A percentile compares a stretch with the other conserved stretches of the same genome.
Conservation (phyloP, 2,329 filamentous ascomycete genomes). For the Aspergillus sp. region DNA sequence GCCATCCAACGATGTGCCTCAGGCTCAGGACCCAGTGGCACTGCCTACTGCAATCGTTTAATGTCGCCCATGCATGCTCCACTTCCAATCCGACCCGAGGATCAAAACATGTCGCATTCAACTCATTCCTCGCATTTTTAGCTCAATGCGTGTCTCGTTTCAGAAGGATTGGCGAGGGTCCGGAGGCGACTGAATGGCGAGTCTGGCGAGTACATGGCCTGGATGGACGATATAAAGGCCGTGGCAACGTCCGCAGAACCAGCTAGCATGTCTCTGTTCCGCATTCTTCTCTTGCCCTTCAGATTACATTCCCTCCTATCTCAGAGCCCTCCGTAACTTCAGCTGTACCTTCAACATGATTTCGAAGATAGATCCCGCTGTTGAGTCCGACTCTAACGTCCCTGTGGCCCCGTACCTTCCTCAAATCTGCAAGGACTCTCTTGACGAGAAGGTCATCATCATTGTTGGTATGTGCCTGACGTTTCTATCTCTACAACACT, state of each 20-base stretch:
- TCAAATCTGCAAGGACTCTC: constrained; percentile 11
- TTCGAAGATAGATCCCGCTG: constrained; percentile 16
- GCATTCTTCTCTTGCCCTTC: neutral
- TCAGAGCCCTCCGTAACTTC: neutral
- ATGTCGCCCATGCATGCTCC: constrained; percentile 10
- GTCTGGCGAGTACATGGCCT: neutral
- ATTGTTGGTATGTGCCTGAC: constrained; percentile 16
- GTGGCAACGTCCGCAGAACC: neutral
- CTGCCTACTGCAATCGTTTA: neutral
- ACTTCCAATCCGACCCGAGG: constrained; percentile 9
- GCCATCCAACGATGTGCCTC: constrained; percentile 12
- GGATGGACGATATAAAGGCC: neutral
- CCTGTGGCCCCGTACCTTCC: constrained; percentile 18
- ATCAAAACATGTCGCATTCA: neutral
- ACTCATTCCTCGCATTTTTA: neutral
- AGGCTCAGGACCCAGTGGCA: neutral
- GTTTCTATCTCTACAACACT: neutral
- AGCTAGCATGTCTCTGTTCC: neutral
- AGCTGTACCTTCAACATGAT: constrained; percentile 15
- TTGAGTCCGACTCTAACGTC: constrained; percentile 11
- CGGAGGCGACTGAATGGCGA: neutral
- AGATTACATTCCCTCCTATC: neutral
- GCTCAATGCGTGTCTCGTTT: neutral
- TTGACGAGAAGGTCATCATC: constrained; percentile 21
- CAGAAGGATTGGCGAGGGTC: constrained; percentile 4